phyloP scores from a whole-genome alignment of 352 stramenopile species.

The Globisporangium carolinianum region DNA sequence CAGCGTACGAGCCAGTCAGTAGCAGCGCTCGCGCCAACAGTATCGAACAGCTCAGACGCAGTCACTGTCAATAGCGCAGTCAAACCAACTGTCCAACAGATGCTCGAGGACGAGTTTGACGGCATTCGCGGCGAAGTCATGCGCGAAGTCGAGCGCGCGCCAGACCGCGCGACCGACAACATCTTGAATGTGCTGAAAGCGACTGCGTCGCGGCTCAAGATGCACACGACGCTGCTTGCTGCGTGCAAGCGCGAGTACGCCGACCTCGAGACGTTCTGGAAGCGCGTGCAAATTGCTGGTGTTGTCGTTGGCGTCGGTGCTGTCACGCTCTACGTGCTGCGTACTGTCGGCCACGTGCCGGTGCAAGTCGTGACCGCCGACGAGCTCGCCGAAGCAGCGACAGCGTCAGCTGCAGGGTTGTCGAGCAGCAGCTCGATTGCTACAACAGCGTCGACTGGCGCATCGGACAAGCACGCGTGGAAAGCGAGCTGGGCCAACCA shows the following conservation, averaged over 20 bases:
- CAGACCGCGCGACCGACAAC: constrained; percentile 80
- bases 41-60: constrained; percentile 2
- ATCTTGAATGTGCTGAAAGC: constrained; percentile 74
- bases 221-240: constrained; percentile 77
- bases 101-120: constrained; percentile 85
- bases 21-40: neutral
- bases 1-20: constrained; percentile 23
- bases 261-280: constrained; percentile 66
- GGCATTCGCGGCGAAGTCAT: constrained; percentile 80
- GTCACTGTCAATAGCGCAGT: constrained; percentile 7
- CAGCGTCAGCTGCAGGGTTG: neutral
- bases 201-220: constrained; percentile 76
- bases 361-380: constrained; percentile 27
- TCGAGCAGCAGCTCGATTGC: constrained; percentile 5
- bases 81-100: constrained; percentile 40
- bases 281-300: constrained; percentile 59
- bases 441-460: neutral
- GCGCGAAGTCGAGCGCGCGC: constrained; percentile 71
- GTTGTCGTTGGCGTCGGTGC: constrained; percentile 54
- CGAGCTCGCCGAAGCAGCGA: constrained; percentile 8
- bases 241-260: constrained; percentile 74
- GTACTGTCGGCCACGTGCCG: constrained; percentile 38
- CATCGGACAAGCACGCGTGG: constrained; percentile 27
- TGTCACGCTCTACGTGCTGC: constrained; percentile 69
- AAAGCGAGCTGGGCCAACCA: constrained; percentile 77